Percentiles rank a stretch among this genome's conserved stretches.
These are phyloP conservation scores for Pichia paraexigua DNA, from an alignment of 805 yeast genomes.

Conservation along the genomic window DNA sequence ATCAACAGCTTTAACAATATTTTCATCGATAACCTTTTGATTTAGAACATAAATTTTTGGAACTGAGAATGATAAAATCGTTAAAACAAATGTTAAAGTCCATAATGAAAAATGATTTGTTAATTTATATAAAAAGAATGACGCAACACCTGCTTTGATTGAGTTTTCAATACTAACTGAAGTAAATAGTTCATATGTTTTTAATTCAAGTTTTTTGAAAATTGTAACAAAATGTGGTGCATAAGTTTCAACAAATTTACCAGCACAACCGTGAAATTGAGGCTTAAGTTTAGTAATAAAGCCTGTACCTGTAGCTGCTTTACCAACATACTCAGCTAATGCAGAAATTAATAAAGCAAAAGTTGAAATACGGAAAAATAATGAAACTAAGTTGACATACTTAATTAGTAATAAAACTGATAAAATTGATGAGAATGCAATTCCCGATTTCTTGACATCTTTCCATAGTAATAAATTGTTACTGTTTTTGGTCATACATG, in stretches of 20 bases:
- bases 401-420: conserved; percentile 49
- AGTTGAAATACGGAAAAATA: conserved; percentile 53
- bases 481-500: conserved; percentile 22
- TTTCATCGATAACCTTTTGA: conserved; percentile 70
- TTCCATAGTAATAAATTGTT: conserved; percentile 57
- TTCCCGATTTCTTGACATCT: conserved; percentile 69
- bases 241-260: conserved; percentile 22
- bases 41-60: conserved; percentile 70
- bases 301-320: conserved; percentile 68
- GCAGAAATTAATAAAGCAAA: conserved; percentile 55
- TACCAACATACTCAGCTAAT: conserved; percentile 69
- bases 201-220: conserved; percentile 44
- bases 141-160: conserved; percentile 58
- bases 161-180: conserved; percentile 68
- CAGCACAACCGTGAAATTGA: conserved; percentile 35
- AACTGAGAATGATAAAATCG: conserved; percentile 57
- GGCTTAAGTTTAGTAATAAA: conserved; percentile 73
- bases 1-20: conserved; percentile 38
- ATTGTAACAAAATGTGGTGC: conserved; percentile 31
- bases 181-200: conserved; percentile 49
- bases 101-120: conserved; percentile 72
- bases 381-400: conserved; percentile 52
- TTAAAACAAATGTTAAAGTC: conserved; percentile 50
- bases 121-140: conserved; percentile 61
- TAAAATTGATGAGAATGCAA: conserved; percentile 60